Conservation (phyloP, 1,139 yeast species). For the Kluyveromyces sp. region DNA sequence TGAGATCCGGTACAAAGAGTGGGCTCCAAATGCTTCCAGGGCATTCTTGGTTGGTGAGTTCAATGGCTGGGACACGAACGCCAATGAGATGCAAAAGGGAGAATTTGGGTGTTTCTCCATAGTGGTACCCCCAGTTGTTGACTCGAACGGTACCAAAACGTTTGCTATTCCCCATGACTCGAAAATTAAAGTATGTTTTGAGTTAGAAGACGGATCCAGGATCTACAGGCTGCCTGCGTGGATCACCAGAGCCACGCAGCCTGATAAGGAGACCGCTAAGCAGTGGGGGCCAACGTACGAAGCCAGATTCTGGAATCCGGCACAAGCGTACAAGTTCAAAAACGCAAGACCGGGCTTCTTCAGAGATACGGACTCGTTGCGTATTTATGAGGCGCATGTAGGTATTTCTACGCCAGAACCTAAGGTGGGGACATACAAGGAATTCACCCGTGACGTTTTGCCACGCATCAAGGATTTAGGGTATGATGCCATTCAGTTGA, state of each 20-base stretch:
- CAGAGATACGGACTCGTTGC: conserved; percentile 45
- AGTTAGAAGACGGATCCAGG: conserved; percentile 58
- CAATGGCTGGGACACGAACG: conserved; percentile 65
- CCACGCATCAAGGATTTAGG: conserved; percentile 85
- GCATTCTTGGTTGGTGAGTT: conserved; percentile 87
- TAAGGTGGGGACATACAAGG: conserved; percentile 72
- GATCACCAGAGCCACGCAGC: conserved; percentile 76
- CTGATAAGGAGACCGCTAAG: conserved; percentile 42
- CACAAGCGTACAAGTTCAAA: conserved; percentile 50
- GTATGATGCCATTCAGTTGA: conserved; percentile 86
- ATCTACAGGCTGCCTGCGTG: conserved; percentile 86
- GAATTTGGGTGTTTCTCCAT: conserved; percentile 67
- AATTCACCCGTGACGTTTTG: conserved; percentile 69
- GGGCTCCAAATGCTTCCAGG: conserved; percentile 78
- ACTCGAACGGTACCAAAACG: conserved; percentile 34
- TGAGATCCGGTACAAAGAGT: conserved; percentile 61
- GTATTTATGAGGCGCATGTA: conserved; percentile 92
- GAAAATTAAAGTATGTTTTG: conserved; percentile 65
- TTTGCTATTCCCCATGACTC: conserved; percentile 78
- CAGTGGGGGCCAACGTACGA: conserved; percentile 57
- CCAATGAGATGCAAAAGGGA: conserved; percentile 51
- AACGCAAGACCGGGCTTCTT: conserved; percentile 51
- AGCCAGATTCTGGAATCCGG: conserved; percentile 90
- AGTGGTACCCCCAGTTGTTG: conserved; percentile 43
- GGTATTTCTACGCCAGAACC: conserved; percentile 94